Evolutionary conservation across 345 rosid genomes (phyloP), one percentile per base, ranked within the genome.

Genomic region (Anastatica hierochuntica): DNA sequence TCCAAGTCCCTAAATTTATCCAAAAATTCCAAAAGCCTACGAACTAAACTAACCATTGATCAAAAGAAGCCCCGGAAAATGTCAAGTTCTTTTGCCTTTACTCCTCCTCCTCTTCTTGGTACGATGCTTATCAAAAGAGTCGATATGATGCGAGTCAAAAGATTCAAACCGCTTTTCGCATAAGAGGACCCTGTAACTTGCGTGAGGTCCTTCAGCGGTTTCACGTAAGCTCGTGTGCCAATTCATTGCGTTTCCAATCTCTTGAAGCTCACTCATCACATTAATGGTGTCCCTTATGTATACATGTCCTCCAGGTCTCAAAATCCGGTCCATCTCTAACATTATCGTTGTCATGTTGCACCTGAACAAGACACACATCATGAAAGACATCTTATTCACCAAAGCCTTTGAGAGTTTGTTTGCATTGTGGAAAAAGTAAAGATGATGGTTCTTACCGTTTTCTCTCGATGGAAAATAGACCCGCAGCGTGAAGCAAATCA

Each of bases 281-380:
- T 75, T 72, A 10, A 88, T 49, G 0, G 88, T 71, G 39, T 92
- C 98, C 20, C 94, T 84, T 14, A 92, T 88, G 62, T 88, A 88
- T 33, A 55, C 97, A 62, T 59, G 79, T 42, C 98, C 98, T 51
- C 97, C 98, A 19, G 98, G 98, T 71, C 98, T 82, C 48, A 92
- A 68, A 3, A 92, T 85, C 56, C 98, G 78, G 64, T 92, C 98
- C 98, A 92, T 92, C 78, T 92, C 97, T 10, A 92, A 85, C 97
- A 92, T 83, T 47, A 88, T 85, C 1, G 82, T 74, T 26, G 95
- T 79, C 79, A 88, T 75, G 39, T 80, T 88, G 68, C 98, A 92
- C 62, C 98, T 92, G 76, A 71, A 34, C 60, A 58, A 52, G 43
- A 20, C 49, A 29, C 65, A 52, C 65, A 52, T 49, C 65, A 59